phyloP scores from a whole-genome alignment of 345 rosid species.

The Syzygium oleosum region DNA sequence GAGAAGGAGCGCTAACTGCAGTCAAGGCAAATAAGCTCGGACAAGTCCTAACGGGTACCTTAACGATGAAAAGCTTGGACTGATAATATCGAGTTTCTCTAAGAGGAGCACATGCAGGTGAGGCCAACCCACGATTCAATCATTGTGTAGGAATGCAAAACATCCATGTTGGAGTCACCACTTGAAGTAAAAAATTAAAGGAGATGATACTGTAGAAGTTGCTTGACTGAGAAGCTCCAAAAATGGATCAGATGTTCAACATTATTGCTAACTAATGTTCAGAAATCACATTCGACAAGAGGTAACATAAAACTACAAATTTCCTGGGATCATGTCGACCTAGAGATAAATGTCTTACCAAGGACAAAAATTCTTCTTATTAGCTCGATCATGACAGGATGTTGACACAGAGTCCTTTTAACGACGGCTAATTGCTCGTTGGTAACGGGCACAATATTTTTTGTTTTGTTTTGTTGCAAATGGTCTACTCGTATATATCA shows the following conservation, averaged over 20 bases:
- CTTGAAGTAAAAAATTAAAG: neutral
- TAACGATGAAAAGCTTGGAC: neutral
- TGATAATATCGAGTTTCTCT: neutral
- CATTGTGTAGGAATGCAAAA: neutral
- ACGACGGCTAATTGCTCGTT: neutral
- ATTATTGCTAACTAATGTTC: too few relatives aligned
- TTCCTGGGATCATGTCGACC: neutral
- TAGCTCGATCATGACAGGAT: neutral
- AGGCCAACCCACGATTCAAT: neutral
- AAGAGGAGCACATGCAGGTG: neutral
- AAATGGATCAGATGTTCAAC: neutral
- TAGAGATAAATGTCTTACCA: neutral
- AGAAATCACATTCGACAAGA: too few relatives aligned
- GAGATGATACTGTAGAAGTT: neutral
- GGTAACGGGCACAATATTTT: neutral
- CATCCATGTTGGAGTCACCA: neutral
- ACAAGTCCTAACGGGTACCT: neutral
- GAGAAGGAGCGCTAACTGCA: neutral
- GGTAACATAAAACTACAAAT: neutral
- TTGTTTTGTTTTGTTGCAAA: neutral
- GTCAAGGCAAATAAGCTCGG: neutral
- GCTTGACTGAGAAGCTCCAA: neutral
- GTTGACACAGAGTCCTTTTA: neutral
- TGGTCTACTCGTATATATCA: neutral
- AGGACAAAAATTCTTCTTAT: neutral